phyloP scores from a whole-genome alignment of 345 rosid genomes.

The Psidium friedrichsthalianum region DNA sequence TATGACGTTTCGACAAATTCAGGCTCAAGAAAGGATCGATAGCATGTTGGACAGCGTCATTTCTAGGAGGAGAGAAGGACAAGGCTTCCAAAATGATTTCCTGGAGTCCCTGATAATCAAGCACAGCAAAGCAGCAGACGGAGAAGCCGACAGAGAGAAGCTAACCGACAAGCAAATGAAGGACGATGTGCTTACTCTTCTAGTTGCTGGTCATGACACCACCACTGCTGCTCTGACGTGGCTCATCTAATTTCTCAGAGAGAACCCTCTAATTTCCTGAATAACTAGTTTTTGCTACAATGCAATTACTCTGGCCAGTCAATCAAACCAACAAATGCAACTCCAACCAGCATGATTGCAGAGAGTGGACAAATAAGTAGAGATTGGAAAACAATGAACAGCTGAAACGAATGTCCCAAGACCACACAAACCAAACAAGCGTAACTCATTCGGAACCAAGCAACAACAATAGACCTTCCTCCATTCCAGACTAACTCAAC shows the following conservation, averaged over 20 bases:
- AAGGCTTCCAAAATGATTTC: conserved; percentile 44
- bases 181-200: conserved; percentile 48
- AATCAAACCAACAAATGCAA: too few species aligned
- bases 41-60: conserved; percentile 41
- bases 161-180: conserved; percentile 48
- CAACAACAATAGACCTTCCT: too few species aligned
- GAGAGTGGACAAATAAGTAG: too few species aligned
- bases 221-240: conserved; percentile 62
- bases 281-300: too few species aligned
- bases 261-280: too few species aligned
- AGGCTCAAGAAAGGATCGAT: conserved; percentile 59
- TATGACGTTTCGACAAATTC: neutral
- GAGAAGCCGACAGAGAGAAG: conserved; percentile 22
- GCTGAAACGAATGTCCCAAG: too few species aligned
- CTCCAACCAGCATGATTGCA: too few species aligned
- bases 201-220: conserved; percentile 66
- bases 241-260: conserved; percentile 46
- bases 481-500: neutral
- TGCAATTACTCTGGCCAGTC: too few species aligned
- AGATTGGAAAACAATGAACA: too few species aligned
- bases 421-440: too few species aligned
- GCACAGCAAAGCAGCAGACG: conserved; percentile 21
- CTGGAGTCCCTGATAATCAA: conserved; percentile 47
- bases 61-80: conserved; percentile 30
- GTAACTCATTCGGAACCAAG: too few species aligned